These are phyloP conservation scores for Colletotrichum endophyticum DNA, from an alignment of 2,329 filamentous ascomycete species.

Conservation along the genomic window DNA sequence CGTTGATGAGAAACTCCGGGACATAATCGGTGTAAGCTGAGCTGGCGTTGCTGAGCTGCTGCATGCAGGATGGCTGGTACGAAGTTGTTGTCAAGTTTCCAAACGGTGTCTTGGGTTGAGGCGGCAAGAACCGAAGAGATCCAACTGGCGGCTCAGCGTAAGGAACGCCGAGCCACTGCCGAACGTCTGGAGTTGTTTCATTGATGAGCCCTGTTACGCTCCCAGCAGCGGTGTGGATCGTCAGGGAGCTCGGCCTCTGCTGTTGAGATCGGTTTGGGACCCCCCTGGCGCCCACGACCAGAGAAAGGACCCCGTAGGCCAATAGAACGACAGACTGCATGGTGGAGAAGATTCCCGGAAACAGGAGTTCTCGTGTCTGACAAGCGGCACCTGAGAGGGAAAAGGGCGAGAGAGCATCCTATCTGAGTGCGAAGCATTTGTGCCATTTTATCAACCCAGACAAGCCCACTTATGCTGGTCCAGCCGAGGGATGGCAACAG, in stretches of 20 bases:
- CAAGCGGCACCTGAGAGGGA: not conserved
- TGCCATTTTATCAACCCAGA: not conserved
- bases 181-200: not conserved
- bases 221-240: not conserved
- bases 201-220: not conserved
- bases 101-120: slow-evolving; percentile 30
- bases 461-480: not conserved
- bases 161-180: slow-evolving; percentile 44
- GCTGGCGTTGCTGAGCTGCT: slow-evolving; percentile 29
- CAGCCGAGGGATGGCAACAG: not conserved
- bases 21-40: slow-evolving; percentile 11
- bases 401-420: not conserved
- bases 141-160: slow-evolving; percentile 62
- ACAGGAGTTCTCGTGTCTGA: not conserved
- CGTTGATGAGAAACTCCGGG: not conserved
- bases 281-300: not conserved
- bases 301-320: not conserved
- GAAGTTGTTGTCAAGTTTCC: slow-evolving; percentile 25
- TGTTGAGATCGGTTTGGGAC: not conserved
- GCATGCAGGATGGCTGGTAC: slow-evolving; percentile 35
- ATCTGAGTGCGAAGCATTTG: not conserved
- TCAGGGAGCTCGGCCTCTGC: not conserved
- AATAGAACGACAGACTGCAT: not conserved
- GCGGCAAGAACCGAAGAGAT: slow-evolving; percentile 47
- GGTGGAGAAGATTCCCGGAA: not conserved